Evolutionary conservation across 805 yeast genomes (phyloP).

Genomic region (Starmerella riodocensis): DNA sequence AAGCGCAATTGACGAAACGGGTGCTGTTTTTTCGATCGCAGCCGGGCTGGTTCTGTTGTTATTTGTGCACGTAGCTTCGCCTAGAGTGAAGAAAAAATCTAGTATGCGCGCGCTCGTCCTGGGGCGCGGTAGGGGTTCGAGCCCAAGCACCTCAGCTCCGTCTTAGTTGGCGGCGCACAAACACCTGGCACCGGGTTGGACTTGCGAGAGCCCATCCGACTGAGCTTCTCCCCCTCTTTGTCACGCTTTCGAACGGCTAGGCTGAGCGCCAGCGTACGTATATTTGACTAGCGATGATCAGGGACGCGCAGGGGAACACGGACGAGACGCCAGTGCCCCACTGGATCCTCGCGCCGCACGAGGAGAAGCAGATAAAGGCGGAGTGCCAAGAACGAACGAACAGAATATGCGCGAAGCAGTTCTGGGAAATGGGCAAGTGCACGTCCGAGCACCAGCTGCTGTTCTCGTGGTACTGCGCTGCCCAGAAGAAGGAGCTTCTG

Average conservation of each 20-base stretch:
- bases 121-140: too few species aligned
- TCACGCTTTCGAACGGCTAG: background rate
- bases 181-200: too few species aligned
- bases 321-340: slow-evolving; percentile 24
- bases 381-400: slow-evolving; percentile 27
- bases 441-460: slow-evolving; percentile 26
- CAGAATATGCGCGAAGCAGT: slow-evolving; percentile 24
- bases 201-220: background rate
- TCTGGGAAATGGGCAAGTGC: slow-evolving; percentile 26
- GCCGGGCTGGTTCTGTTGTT: too few species aligned
- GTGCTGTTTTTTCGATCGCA: too few species aligned
- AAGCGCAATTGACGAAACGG: too few species aligned
- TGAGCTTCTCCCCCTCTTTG: too few species aligned
- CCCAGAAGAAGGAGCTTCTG: slow-evolving; percentile 25
- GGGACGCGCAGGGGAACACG: slow-evolving; percentile 11
- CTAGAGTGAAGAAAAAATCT: too few species aligned
- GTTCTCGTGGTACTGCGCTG: slow-evolving; percentile 30
- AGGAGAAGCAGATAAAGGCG: slow-evolving; percentile 27
- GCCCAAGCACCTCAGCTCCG: too few species aligned
- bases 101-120: too few species aligned
- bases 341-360: slow-evolving; percentile 31
- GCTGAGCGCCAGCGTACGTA: background rate
- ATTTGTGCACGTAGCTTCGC: too few species aligned
- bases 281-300: background rate
- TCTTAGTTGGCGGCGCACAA: too few species aligned